Evolutionary conservation across 1,284 basidiomycete species (phyloP).

Genomic region (Ceratobasidium sp.): DNA sequence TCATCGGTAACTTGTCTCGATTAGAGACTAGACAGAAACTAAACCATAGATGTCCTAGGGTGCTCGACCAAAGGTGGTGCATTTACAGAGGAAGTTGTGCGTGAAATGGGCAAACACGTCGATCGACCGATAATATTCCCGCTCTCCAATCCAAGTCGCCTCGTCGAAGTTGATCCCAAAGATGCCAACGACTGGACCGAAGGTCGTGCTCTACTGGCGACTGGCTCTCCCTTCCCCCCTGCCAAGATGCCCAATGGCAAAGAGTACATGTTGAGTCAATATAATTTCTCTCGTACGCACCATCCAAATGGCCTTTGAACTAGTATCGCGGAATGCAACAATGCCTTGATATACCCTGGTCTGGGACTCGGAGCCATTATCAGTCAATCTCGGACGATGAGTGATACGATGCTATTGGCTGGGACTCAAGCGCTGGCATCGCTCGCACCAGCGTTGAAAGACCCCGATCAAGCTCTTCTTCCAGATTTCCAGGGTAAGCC

Average conservation of each 20-base stretch:
- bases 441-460: constrained; percentile 74
- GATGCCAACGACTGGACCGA: constrained; percentile 78
- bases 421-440: constrained; percentile 71
- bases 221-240: constrained; percentile 81
- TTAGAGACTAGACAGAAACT: not conserved
- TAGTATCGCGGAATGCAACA: constrained; percentile 77
- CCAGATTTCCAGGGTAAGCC: constrained; percentile 52
- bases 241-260: constrained; percentile 69
- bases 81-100: constrained; percentile 76
- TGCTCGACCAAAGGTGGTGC: constrained; percentile 74
- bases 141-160: constrained; percentile 78
- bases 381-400: constrained; percentile 65
- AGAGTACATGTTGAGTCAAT: constrained; percentile 75
- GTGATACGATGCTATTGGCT: constrained; percentile 80
- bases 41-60: not conserved
- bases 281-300: too few relatives aligned
- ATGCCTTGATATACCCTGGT: constrained; percentile 82
- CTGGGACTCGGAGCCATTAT: constrained; percentile 77
- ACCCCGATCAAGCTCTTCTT: constrained; percentile 62
- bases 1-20: constrained; percentile 68
- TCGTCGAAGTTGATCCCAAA: constrained; percentile 78
- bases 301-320: constrained; percentile 15
- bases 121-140: constrained; percentile 83
- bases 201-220: constrained; percentile 78
- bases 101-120: constrained; percentile 66